Conservation (phyloP, 2,329 filamentous ascomycete genomes). For the Pyricularia sp. region DNA sequence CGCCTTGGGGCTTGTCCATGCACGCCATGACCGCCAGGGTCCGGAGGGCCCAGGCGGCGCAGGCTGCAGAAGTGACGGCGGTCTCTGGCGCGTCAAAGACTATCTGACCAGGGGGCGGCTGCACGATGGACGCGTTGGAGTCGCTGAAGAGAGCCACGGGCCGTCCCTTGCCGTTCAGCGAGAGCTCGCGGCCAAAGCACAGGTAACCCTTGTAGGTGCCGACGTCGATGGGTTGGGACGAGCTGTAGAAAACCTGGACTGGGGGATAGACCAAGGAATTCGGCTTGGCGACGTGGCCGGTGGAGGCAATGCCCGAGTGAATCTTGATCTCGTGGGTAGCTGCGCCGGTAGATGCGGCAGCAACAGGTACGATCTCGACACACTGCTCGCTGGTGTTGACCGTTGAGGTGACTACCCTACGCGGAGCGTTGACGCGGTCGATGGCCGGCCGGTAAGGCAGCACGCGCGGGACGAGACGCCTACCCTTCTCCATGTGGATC, state of each 20-base stretch:
- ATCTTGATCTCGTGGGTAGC: neutral
- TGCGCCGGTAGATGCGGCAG: neutral
- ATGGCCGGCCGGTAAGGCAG: constrained; percentile 28
- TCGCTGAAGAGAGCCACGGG: constrained; percentile 19
- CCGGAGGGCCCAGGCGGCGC: constrained; percentile 16
- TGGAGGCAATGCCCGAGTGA: neutral
- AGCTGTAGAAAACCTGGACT: constrained; percentile 28
- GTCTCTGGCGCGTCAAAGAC: neutral
- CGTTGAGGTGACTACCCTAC: constrained; percentile 21
- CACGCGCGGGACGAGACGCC: constrained; percentile 26
- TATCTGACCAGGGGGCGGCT: constrained; percentile 12
- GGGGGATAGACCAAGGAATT: neutral
- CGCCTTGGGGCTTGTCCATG: constrained; percentile 4
- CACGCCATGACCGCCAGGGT: constrained; percentile 12
- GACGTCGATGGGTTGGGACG: constrained; percentile 18
- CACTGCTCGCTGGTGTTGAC: constrained; percentile 23
- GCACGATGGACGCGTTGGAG: constrained; percentile 24
- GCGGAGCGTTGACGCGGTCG: constrained; percentile 25
- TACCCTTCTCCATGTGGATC: constrained; percentile 24
- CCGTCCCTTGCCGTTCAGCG: constrained; percentile 11
- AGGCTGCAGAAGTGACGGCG: constrained; percentile 9
- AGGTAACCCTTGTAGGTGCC: constrained; percentile 15
- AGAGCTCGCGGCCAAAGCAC: constrained; percentile 21
- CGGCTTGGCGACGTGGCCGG: neutral
- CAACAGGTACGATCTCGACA: constrained; percentile 17